A percentile compares a stretch with the other conserved stretches of the same genome.
Conservation (phyloP, 148 eudicot species). For the Silene latifolia region DNA sequence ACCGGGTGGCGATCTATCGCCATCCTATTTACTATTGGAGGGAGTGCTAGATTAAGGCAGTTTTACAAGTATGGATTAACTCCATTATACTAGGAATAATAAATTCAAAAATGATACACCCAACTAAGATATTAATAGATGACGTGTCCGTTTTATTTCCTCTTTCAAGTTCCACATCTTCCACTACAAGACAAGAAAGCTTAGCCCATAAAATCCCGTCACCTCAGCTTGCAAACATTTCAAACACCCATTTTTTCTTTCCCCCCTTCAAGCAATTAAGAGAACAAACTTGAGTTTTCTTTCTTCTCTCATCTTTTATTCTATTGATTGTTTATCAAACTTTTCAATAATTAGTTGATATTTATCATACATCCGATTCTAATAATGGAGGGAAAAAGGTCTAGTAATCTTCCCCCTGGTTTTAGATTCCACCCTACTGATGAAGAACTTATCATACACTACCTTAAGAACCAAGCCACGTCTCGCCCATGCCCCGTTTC, state of each 20-base stretch:
- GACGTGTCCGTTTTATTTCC: not conserved
- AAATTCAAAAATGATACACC: conserved; percentile 15
- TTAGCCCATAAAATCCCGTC: not conserved
- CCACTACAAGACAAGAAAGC: conserved; percentile 6
- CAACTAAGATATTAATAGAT: not conserved
- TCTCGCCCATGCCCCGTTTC: conserved; percentile 74
- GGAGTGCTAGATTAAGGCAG: no score
- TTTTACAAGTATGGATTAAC: conserved; percentile 27
- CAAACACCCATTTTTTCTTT: conserved; percentile 16
- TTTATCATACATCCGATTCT: not conserved
- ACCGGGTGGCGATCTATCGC: no score
- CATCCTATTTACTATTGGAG: no score
- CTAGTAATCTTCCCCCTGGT: conserved; percentile 63
- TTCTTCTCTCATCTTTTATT: not conserved
- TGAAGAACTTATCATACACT: conserved; percentile 69
- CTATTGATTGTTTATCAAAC: no score
- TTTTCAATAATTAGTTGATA: not conserved
- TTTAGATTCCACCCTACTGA: conserved; percentile 83
- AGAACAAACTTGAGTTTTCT: not conserved
- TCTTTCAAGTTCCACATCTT: not conserved
- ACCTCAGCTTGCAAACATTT: conserved; percentile 1
- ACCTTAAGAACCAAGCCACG: conserved; percentile 57
- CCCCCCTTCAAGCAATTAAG: not conserved
- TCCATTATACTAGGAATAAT: conserved; percentile 14
- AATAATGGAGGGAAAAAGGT: conserved; percentile 37